Conservation (phyloP, 768 basidiomycete species). For the Tricholoma hemisulphureum region DNA sequence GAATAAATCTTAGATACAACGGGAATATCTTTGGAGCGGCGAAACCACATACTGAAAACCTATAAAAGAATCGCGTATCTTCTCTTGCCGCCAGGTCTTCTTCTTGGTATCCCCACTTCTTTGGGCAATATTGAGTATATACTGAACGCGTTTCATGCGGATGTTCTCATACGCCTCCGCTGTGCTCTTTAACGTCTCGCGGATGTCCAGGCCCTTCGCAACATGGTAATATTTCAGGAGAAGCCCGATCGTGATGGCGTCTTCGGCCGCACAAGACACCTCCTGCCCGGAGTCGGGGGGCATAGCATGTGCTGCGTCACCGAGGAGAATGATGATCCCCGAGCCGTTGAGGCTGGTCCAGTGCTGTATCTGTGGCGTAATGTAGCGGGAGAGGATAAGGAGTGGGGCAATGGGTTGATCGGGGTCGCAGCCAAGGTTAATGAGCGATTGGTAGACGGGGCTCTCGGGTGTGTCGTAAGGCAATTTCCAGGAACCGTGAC, state of each 20-base stretch:
- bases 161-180: constrained; percentile 32
- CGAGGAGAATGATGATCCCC: constrained; percentile 38
- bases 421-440: constrained; percentile 28
- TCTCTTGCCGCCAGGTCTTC: constrained; percentile 29
- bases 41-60: constrained; percentile 29
- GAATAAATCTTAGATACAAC: neutral
- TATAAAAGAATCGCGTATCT: constrained; percentile 33
- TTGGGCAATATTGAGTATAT: constrained; percentile 34
- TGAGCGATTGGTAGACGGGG: constrained; percentile 25
- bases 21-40: neutral
- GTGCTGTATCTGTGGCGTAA: constrained; percentile 33
- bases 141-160: constrained; percentile 32
- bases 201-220: constrained; percentile 1
- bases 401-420: constrained; percentile 15
- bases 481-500: constrained; percentile 35
- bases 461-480: constrained; percentile 27
- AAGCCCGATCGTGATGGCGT: constrained; percentile 35
- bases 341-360: constrained; percentile 31
- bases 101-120: constrained; percentile 31
- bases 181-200: constrained; percentile 19
- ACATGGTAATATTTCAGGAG: constrained; percentile 33
- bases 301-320: constrained; percentile 45
- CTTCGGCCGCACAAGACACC: constrained; percentile 40
- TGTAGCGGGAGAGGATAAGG: constrained; percentile 38
- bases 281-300: constrained; percentile 44